Evolutionary conservation across 73 alveolate species (phyloP), one percentile per base, ranked within the genome.

Genomic region (Symbiodinium natans): DNA sequence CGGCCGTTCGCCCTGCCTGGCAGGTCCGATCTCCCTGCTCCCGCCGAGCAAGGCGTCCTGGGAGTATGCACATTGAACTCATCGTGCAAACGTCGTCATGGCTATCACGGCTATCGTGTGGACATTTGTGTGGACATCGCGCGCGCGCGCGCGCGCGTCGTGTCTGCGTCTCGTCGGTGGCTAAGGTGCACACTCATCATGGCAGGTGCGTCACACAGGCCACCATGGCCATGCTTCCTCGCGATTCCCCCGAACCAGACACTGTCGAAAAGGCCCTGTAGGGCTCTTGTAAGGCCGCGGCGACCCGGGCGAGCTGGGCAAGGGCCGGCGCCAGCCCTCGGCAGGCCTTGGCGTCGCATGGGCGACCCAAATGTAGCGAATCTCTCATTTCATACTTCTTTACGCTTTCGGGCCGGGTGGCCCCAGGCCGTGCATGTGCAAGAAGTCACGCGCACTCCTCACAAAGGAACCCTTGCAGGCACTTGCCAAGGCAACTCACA

Each of bases 391-490:
- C n/a, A n/a, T 17, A 48, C 17, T 48, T 48, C 63, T 48, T 48
- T 17, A 8, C 17, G 23, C 63, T 8, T 17, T 17, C 17, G 63
- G 63, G 63, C 63, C 63, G 10, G 13, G 39, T 4, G 15, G 90
- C 90, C 90, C 90, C 27, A 82, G 41, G 90, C 41, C 41, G 90
- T 82, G 90, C 90, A 82, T 82, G 63, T 31, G 56, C 90, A 82
- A 68, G 90, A 82, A 82, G 90, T 38, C 34, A 36, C 41, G 56
- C 7, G 40, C 15, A 52, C n/a, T 52, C 71, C 71, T 52, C n/a
- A 13, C 71, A 29, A 52, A 15, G 2, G 71, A 5, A 29, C 23
- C 71, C n/a, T 29, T 52, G 29, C 29, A 52, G 71, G 31, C 71
- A 23, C 71, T 21, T 23, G n/a, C 23, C 71, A 23, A 52, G 71